Evolutionary conservation across 345 rosid genomes (phyloP), one percentile per base, ranked within the genome.

Genomic region (Corchorus olitorius): DNA sequence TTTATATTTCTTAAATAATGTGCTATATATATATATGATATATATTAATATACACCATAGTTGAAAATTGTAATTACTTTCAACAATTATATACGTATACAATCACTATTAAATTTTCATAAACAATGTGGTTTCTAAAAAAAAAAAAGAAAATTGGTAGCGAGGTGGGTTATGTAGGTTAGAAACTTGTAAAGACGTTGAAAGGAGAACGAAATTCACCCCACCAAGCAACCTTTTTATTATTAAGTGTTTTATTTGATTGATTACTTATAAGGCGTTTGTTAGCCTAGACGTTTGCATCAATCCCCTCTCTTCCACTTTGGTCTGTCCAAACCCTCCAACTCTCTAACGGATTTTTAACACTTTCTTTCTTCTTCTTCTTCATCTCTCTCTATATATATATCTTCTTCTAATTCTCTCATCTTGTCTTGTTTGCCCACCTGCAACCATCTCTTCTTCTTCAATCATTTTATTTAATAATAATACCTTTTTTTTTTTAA

Each of bases 241-340:
- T 27, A 3, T 48, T 15, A 6, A 22, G 65, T 52, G 77, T 8
- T 8, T 48, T 53, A 48, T 16, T 46, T 52, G 75, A 76, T 77
- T 59, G 85, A 77, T 87, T 84, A 87, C 88, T 86, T 88, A 80
- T 78, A 87, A 84, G 69, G 69, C 63, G 82, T 87, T 85, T 81
- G 94, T 91, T 89, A 89, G 97, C 84, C 92, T 75, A 84, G 78
- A 90, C 85, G 90, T 91, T 85, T 86, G 87, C 94, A 85, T 88
- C 93, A 86, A 72, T 83, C 84, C 73, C 87, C 82, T 80, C 81
- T 78, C 87, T 83, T 80, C 81, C 77, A 80, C 74, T 39, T 39
- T 77, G 78, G 76, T 81, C 91, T 82, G 79, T 80, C 91, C 87
- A 82, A 87, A 83, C 88, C 79, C 79, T 80, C 81, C 79, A 78